Base-by-base conservation (phyloP, 2,329 filamentous ascomycete species). In the Xylariaceae sp. region DNA sequence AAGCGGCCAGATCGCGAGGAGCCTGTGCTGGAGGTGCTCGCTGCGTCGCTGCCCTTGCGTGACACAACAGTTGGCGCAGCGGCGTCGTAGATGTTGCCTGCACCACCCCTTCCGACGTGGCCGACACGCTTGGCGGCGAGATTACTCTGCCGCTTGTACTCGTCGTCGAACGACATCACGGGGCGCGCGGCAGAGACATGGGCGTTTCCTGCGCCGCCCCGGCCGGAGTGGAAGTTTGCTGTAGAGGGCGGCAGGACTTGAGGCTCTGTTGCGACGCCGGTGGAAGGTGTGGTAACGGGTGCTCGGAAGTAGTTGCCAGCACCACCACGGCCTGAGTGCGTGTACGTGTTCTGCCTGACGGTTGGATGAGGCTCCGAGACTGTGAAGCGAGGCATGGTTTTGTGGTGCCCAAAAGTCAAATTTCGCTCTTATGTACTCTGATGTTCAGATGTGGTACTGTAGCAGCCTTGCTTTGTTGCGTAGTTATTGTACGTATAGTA, bases 131-230 rank as follows among this genome's bases (percentile, higher is more conserved):
- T 69, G 56, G 74, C 71, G 62, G 76, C 75, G 47, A 79, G 71
- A 50, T 76, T 71, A 59, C 75, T 73, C 60, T 80, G 76, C 55
- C 76, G 75, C 58, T 75, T 69, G 60, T 82, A 78, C 66, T 86
- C 82, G 71, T 86, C 83, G 66, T 86, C 82, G 68, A 88, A 88
- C 52, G 75, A 78, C 68, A 86, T 77, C 59, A 80, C 76, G 61
- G 78, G 75, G 43, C 80, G 75, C 64, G 81, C 72, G 47, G 69
- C 65, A 46, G 74, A 66, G 40, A 71, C 62, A 66, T 76, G 76
- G 55, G 81, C 75, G 71, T 87, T 87, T 62, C 84, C 84, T 2
- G 82, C 83, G 50, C 84, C 83, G 58, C 84, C 84, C 50, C 84
- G 81, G 59, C 84, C 84, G 11, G 77, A 77, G 71, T 82, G 79